Evolutionary conservation across 2,329 filamentous ascomycete genomes (phyloP), one percentile per base, ranked within the genome.

Genomic region (Ascochyta clinopodiicola): DNA sequence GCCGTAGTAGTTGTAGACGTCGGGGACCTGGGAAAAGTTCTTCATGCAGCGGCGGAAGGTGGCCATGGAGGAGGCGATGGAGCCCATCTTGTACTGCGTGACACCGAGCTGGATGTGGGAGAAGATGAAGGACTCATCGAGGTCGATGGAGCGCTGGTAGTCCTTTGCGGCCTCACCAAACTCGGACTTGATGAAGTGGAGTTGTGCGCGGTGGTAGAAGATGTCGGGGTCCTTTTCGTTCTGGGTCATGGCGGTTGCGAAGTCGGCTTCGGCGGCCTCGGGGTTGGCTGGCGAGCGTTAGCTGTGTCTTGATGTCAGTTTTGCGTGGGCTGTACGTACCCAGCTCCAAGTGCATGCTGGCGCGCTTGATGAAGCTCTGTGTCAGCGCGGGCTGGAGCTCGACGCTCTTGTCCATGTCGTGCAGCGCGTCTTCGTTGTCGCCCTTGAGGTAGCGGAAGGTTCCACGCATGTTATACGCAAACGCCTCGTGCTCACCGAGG

Each of bases 1-100:
- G 70, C 95, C 95, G 72, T 96, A 98, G 85, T 99, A 99, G 84
- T 99, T 99, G 84, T 98, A 99, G 36, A 98, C 95, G 73, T 99
- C 95, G 6, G 94, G 93, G 10, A 96, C 91, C 74, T 94, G 91
- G 72, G 92, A 90, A 74, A 99, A 99, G 80, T 96, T 97, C 88
- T 98, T 99, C 77, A 97, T 93, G 78, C 92, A 96, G 61, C 93
- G 86, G 68, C 94, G 87, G 88, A 99, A 98, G 6, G 95, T 99
- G 32, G 95, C 94, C 92, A 98, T 98, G 42, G 93, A 96, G 8
- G 93, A 97, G 7, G 95, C 95, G 55, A 99, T 90, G 27, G 92
- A 96, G 66, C 95, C 95, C 90, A 98, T 96, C 88, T 99, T 99
- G 84, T 99, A 99, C 79, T 99, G 95, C 44, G 95, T 99, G 47